Base-by-base conservation (phyloP, 768 basidiomycete species). In the Lactarius tabidus region DNA sequence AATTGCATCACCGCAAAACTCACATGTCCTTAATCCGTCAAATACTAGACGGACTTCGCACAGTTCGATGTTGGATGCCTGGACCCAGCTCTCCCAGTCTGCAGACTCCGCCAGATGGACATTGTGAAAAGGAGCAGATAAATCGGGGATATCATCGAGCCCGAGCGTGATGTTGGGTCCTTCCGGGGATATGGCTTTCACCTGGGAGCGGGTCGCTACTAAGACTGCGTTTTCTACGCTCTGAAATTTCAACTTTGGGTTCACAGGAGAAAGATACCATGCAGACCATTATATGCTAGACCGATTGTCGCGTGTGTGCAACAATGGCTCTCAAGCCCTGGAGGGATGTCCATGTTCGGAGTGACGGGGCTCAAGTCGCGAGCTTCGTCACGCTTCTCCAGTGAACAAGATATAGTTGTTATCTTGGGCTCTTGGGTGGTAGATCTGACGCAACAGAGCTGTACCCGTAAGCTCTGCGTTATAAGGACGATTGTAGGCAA, bases 31-130 rank as follows among this genome's bases (percentile, higher is more conserved):
- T 23, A 33, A 5, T 29, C 60, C 67, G 14, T 70, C 67, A 48
- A 62, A 65, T n/a, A 45, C 51, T 6, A 65, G 52, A 36, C 64
- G 69, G n/a, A 70, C 67, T 29, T 70, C 69, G 15, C 63, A 62
- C 8, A 69, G 43, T 33, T 70, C 69, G 18, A 70, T 55, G 38
- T 48, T 66, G 38, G 59, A 39, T 28, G 55, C 69, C 23, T 65
- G 63, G 18, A 60, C 69, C 69, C 69, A 70, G 28, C 65, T 52
- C 43, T 65, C 67, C 69, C 69, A 70, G 51, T 69, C 69, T 29
- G 43, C 38, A 17, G 67, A 52, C 39, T 64, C 67, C 12, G 36
- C 36, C 20, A 59, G 28, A 23, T 69, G 54, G 18, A 57, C 57
- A 41, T 67, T 38, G 7, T 63, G 59, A 20, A 67, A 60, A 35